Percentiles rank a stretch among this genome's conserved stretches.
These are phyloP conservation scores for Penicillium canariense DNA, from an alignment of 495 filamentous ascomycete species.

Conservation along the genomic window DNA sequence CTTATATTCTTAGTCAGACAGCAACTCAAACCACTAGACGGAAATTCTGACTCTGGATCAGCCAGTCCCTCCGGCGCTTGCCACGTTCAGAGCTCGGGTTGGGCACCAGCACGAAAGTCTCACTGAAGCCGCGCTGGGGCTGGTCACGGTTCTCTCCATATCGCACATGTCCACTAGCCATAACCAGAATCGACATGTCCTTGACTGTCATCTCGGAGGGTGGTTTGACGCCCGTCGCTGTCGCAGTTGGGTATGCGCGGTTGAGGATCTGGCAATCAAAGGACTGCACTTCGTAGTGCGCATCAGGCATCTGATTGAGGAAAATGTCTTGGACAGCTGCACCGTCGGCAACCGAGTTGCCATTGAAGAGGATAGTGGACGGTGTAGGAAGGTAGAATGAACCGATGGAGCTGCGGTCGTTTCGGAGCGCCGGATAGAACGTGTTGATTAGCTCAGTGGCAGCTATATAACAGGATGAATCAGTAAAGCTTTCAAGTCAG, in stretches of 20 bases:
- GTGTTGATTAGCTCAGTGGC: conserved; percentile 51
- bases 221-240: conserved; percentile 36
- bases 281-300: conserved; percentile 62
- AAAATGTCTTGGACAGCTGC: conserved; percentile 59
- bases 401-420: conserved; percentile 49
- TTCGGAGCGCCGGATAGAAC: conserved; percentile 56
- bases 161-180: conserved; percentile 64
- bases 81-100: conserved; percentile 58
- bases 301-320: conserved; percentile 57
- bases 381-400: conserved; percentile 56
- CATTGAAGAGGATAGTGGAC: conserved; percentile 64
- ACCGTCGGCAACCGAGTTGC: conserved; percentile 55
- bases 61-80: conserved; percentile 53
- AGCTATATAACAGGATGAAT: conserved; percentile 25
- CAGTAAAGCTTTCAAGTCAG: background rate
- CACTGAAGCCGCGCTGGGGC: conserved; percentile 64
- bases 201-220: conserved; percentile 37
- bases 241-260: conserved; percentile 51
- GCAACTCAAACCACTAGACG: conserved; percentile 51
- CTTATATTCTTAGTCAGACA: background rate
- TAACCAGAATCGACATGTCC: conserved; percentile 67
- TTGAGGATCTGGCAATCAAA: conserved; percentile 76
- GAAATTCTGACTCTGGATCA: conserved; percentile 75
- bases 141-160: conserved; percentile 56
- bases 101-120: conserved; percentile 74